A percentile compares a stretch with the other conserved stretches of the same genome.
These are phyloP conservation scores for Fistulinella staudtii DNA, from an alignment of 1,284 basidiomycete genomes.

Conservation along the genomic window DNA sequence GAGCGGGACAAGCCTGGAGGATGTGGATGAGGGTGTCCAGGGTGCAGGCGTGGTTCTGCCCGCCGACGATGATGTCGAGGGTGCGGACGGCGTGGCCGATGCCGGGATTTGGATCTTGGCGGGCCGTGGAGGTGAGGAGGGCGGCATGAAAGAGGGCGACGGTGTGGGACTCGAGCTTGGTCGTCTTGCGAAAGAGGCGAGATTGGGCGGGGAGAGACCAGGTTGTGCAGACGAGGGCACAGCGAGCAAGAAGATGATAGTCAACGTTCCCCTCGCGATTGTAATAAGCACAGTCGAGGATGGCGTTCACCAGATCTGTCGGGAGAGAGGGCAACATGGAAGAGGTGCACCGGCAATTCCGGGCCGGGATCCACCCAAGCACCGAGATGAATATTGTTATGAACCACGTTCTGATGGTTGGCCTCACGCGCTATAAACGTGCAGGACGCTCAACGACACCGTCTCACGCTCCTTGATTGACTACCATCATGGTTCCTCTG, in stretches of 20 bases:
- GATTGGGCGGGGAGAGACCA: constrained; percentile 42
- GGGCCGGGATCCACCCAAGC: constrained; percentile 8
- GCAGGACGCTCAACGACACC: too few relatives aligned
- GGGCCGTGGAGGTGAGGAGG: constrained; percentile 14
- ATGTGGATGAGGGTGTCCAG: constrained; percentile 24
- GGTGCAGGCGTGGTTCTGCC: constrained; percentile 3
- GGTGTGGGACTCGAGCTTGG: background rate
- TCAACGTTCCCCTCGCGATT: constrained; percentile 26
- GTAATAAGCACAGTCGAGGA: constrained; percentile 40
- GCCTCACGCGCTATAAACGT: too few relatives aligned
- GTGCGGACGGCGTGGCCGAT: constrained; percentile 21
- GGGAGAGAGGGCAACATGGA: constrained; percentile 22
- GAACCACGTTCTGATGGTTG: constrained; percentile 17
- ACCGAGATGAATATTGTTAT: constrained; percentile 19
- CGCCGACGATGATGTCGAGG: constrained; percentile 22
- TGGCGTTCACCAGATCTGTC: constrained; percentile 41
- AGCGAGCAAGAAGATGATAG: constrained; percentile 31
- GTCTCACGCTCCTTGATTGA: too few relatives aligned
- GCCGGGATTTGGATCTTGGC: constrained; percentile 1
- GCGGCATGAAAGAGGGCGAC: background rate
- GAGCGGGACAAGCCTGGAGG: constrained; percentile 31
- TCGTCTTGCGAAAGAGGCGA: constrained; percentile 38
- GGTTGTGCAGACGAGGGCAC: constrained; percentile 34
- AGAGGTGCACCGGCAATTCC: background rate
- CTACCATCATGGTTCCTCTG: constrained; percentile 21